Evolutionary conservation across 768 basidiomycete genomes (phyloP), one percentile per base, ranked within the genome.

Genomic region (Tylopilus plumbeoviolaceoides): DNA sequence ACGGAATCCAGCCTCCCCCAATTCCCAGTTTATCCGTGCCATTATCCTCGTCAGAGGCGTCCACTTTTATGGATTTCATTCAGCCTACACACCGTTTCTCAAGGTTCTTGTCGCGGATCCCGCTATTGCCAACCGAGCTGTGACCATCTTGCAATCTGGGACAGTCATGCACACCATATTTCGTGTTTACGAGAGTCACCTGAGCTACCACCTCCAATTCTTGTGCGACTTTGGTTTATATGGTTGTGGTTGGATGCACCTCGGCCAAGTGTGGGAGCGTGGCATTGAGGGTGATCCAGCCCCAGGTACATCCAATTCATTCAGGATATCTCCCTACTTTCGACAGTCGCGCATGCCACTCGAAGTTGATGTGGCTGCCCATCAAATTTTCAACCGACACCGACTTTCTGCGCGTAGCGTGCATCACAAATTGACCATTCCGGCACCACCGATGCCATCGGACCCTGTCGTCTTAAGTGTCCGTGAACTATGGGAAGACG

Each of bases 401-500:
- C 74, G 67, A 21, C 72, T 97, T 44, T 61, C 71, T 21, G 73
- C 86, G 3, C 83, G 93, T 38, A 77, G 83, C 56, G 54, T 84
- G 27, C 86, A 87, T 56, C 82, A 91, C 63, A 78, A 80, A 53
- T 72, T 86, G 41, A 57, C 66, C 25, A 89, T 93, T 54, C 82
- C 86, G 50, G 69, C 77, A 30, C 71, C 80, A 18, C 62, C 73
- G 39, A 59, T 78, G 15, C 66, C 83, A 50, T 57, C 77, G 11
- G 89, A 90, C 59, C 91, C 89, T 41, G 78, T 95, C 25, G 88
- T 99, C 7, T 75, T 85, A 39, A 86, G 91, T 62, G 89, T 98
- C 43, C 84, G 90, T 56, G 95, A 98, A 70, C 76, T 98, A 2
- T 99, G 95, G 95, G 91, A 95, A 47, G 94, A 98, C 61, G 95